phyloP scores from a whole-genome alignment of 257 asterid genomes.

The Nicotiana undulata region DNA sequence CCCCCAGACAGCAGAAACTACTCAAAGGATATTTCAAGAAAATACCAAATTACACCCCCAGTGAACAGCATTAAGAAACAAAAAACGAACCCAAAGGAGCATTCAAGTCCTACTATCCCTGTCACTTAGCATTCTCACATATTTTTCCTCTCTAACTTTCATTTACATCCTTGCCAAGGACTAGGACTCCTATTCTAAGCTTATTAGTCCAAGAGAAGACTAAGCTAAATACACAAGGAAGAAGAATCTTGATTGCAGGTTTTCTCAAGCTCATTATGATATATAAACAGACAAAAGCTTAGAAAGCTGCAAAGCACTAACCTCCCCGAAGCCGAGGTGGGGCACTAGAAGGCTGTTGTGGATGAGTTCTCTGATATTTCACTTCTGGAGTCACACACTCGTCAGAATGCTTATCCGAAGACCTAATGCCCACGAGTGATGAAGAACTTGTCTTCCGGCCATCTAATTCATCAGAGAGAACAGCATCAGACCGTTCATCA shows the following conservation, averaged over 20 bases:
- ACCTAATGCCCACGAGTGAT: constrained; percentile 12
- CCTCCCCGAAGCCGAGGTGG: constrained; percentile 45
- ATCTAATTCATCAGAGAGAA: constrained; percentile 13
- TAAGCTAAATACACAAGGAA: not conserved
- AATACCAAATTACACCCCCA: not conserved
- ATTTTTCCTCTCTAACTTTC: not conserved
- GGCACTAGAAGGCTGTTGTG: constrained; percentile 27
- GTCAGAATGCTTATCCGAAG: constrained; percentile 37
- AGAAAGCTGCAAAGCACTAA: constrained; percentile 15
- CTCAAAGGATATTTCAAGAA: not conserved
- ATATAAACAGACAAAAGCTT: not conserved
- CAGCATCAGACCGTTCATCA: constrained; percentile 13
- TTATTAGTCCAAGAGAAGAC: not conserved
- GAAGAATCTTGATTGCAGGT: not conserved
- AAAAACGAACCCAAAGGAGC: not conserved
- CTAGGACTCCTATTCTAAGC: not conserved
- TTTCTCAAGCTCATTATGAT: not conserved
- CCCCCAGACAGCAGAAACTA: not conserved
- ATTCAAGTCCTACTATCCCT: not conserved
- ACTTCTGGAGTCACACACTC: constrained; percentile 39
- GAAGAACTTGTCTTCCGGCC: constrained; percentile 18
- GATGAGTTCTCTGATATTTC: constrained; percentile 13
- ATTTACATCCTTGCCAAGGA: not conserved
- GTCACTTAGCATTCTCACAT: not conserved
- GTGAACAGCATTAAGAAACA: not conserved